phyloP scores from a whole-genome alignment of 352 stramenopile genomes.

The Phytophthora boehmeriae region DNA sequence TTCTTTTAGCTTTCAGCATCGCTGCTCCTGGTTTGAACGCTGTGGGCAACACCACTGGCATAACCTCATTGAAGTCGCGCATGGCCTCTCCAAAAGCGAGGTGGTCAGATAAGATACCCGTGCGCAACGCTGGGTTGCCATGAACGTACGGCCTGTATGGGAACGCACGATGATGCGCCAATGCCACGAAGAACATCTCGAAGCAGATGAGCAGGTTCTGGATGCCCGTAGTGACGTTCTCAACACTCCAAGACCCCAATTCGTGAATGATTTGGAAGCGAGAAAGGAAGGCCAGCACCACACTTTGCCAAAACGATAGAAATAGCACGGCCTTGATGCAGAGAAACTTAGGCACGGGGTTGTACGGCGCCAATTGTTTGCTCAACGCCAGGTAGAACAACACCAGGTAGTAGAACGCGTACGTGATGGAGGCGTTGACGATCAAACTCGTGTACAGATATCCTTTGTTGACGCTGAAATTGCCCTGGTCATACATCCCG shows the following conservation, averaged over 20 bases:
- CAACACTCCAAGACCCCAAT: conserved; percentile 92
- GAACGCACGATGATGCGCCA: conserved; percentile 97
- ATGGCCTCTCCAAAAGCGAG: conserved; percentile 94
- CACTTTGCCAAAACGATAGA: conserved; percentile 98
- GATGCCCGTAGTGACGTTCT: conserved; percentile 96
- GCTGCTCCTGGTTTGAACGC: conserved; percentile 76
- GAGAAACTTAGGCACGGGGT: conserved; percentile 98
- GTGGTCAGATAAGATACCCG: conserved; percentile 90
- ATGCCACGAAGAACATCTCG: conserved; percentile 97
- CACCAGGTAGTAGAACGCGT: conserved; percentile 97
- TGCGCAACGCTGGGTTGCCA: conserved; percentile 55
- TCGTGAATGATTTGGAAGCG: conserved; percentile 91
- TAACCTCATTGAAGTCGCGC: conserved; percentile 93
- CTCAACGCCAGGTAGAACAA: conserved; percentile 96
- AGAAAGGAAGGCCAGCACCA: conserved; percentile 91
- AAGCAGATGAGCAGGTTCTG: conserved; percentile 99
- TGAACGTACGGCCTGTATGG: conserved; percentile 86
- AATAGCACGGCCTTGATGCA: conserved; percentile 99
- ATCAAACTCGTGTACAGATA: conserved; percentile 95
- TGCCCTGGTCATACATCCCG: conserved; percentile 81
- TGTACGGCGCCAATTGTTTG: conserved; percentile 91
- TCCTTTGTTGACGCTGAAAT: conserved; percentile 80
- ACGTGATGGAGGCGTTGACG: conserved; percentile 96
- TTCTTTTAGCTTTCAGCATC: conserved; percentile 69
- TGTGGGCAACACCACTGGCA: conserved; percentile 85